phyloP scores from a whole-genome alignment of 176 grass and related monocot genomes.

The Bonia amplexicaulis region DNA sequence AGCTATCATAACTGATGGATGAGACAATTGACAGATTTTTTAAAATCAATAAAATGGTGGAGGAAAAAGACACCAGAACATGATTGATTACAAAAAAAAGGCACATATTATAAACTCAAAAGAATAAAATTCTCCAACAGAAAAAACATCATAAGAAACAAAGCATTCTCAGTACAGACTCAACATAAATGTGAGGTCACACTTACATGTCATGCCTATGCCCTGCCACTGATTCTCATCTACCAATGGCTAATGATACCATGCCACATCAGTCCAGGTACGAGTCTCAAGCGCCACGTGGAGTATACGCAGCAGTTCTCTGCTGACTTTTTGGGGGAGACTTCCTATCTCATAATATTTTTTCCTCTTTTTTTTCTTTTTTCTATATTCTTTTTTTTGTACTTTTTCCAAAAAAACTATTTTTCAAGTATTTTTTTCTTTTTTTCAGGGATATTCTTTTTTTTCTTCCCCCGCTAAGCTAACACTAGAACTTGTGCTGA shows the following conservation, averaged over 20 bases:
- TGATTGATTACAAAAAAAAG: background rate
- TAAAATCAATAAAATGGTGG: background rate
- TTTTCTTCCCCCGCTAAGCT: conserved; percentile 36
- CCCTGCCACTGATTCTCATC: conserved; percentile 33
- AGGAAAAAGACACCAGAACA: background rate
- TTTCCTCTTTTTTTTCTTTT: background rate
- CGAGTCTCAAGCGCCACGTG: conserved; percentile 33
- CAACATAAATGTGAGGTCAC: conserved; percentile 24
- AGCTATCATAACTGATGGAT: background rate
- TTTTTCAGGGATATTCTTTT: conserved; percentile 4
- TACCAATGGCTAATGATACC: conserved; percentile 36
- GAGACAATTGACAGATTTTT: background rate
- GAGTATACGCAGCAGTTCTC: background rate
- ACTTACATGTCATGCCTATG: conserved; percentile 55
- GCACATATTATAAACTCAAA: background rate
- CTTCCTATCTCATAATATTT: conserved; percentile 22
- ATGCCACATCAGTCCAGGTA: conserved; percentile 31
- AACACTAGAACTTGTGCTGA: conserved; percentile 44
- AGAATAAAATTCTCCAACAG: background rate
- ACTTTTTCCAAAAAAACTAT: background rate
- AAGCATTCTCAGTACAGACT: background rate
- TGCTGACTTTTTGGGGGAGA: conserved; percentile 16
- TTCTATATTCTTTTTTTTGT: background rate
- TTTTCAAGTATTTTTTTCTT: background rate
- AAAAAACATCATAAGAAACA: conserved; percentile 6